A percentile compares a stretch with the other conserved stretches of the same genome.
Evolutionary conservation across 176 grass and related monocot species (phyloP).

Genomic region (Carex scoparia): DNA sequence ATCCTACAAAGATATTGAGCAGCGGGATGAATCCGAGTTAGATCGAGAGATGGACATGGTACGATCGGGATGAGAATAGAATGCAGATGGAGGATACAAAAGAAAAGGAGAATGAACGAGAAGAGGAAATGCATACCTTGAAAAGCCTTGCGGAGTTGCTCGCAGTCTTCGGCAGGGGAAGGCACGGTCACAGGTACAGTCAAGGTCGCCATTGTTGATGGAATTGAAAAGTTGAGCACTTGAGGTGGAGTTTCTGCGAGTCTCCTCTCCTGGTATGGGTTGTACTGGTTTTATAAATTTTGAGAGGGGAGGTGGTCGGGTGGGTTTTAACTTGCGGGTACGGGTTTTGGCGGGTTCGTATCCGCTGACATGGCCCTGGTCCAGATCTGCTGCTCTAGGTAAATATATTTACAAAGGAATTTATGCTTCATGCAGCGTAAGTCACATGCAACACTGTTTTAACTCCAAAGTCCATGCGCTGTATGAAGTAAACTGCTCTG

Average conservation of each 20-base stretch:
- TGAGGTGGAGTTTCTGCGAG: not conserved
- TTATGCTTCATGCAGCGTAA: no score
- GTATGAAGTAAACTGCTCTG: no score
- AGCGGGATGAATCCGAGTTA: not conserved
- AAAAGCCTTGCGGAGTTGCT: constrained; percentile 91
- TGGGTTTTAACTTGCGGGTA: no score
- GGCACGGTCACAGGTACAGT: constrained; percentile 50
- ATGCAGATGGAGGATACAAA: not conserved
- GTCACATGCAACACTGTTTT: no score
- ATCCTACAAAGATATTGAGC: constrained; percentile 28
- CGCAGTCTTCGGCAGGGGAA: constrained; percentile 55
- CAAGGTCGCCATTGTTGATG: constrained; percentile 63
- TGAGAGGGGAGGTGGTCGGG: not conserved
- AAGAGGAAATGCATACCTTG: constrained; percentile 31
- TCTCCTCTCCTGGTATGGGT: not conserved
- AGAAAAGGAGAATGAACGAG: not conserved
- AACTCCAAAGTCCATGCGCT: no score
- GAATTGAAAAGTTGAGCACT: not conserved
- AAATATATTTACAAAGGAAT: no score
- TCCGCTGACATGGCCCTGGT: no score
- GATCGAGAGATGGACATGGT: not conserved
- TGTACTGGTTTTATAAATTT: not conserved
- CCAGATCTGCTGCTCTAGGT: no score
- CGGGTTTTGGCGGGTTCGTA: no score
- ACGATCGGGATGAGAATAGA: not conserved